A percentile compares a stretch with the other conserved stretches of the same genome.
These are phyloP conservation scores for Agrostemma githago DNA, from an alignment of 148 eudicot species.

Conservation along the genomic window DNA sequence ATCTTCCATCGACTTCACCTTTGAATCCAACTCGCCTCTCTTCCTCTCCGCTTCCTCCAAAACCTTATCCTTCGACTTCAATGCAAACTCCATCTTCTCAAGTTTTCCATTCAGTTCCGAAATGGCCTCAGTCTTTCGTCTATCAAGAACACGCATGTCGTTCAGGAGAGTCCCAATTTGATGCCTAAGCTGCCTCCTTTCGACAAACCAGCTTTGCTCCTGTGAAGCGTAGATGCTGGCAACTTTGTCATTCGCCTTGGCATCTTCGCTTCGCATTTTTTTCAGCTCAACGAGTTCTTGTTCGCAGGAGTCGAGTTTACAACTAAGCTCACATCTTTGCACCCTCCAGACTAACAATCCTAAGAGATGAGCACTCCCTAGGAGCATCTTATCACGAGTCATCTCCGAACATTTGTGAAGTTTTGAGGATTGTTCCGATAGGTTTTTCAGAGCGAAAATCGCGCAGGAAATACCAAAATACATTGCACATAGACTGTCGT, in stretches of 20 bases:
- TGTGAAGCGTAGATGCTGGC: conserved; percentile 73
- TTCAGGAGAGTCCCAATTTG: conserved; percentile 58
- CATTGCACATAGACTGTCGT: conserved; percentile 54
- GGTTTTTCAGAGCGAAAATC: conserved; percentile 44
- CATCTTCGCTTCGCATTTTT: conserved; percentile 67
- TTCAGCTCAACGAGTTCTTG: conserved; percentile 53
- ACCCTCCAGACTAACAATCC: conserved; percentile 65
- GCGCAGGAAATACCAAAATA: conserved; percentile 76
- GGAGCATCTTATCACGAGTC: conserved; percentile 48
- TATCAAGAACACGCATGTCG: conserved; percentile 48
- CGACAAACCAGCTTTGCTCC: conserved; percentile 77
- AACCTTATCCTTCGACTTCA: conserved; percentile 48
- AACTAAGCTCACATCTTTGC: conserved; percentile 43
- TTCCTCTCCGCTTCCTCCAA: conserved; percentile 50
- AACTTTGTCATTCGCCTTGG: conserved; percentile 84
- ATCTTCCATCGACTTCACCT: conserved; percentile 36
- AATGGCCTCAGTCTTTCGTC: conserved; percentile 36
- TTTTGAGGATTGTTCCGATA: conserved; percentile 32
- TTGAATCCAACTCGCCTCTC: conserved; percentile 52
- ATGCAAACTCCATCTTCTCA: conserved; percentile 37
- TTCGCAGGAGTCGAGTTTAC: conserved; percentile 45
- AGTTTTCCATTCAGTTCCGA: conserved; percentile 51
- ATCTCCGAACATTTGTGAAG: conserved; percentile 41
- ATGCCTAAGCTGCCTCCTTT: conserved; percentile 57
- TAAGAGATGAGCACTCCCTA: conserved; percentile 60